Evolutionary conservation across 108 stramenopile species (phyloP), one percentile per base, ranked within the genome.

Genomic region (Stephanodiscus triporus): DNA sequence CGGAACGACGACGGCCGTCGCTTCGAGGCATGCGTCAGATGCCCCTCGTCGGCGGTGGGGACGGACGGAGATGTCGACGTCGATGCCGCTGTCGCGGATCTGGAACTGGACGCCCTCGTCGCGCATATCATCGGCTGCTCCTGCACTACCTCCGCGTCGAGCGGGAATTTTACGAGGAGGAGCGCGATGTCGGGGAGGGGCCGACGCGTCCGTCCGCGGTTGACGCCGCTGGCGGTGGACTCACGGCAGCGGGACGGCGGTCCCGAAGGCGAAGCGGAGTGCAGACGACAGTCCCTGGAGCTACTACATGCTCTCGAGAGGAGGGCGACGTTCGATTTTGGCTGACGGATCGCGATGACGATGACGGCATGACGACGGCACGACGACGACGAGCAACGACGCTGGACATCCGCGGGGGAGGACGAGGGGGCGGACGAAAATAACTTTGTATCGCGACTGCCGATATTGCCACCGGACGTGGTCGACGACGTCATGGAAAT

Each of bases 61-160:
- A 5, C 5, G 32, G 49, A 48, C 14, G 66, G 1, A 1, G 13
- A 4, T 29, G 49, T 62, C 19, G 72, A 72, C 53, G 30, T 62
- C 40, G 30, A 54, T 11, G 30, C 62, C 40, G 30, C n/a, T n/a
- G n/a, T n/a, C n/a, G n/a, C n/a, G n/a, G n/a, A n/a, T n/a, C n/a
- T n/a, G n/a, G n/a, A 54, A 6, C 14, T 65, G 6, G 26, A 49
- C 27, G 63, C 37, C 9, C 2, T 45, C 13, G 16, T 45, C 14
- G 13, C 43, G 43, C 14, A 16, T 65, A 64, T 54, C 73, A 65
- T 36, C 53, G n/a, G 20, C 30, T 73, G 37, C 37, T 73, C 24
- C 19, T 73, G 49, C 50, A 64, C 22, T 73, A 73, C 55, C 47
- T 73, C 34, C 0, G 19, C 9, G 42, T 63, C 47, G 73, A 73